A percentile compares a stretch with the other conserved stretches of the same genome.
Evolutionary conservation across 139 green algal genomes (phyloP).

Genomic region (Chlamydomonas sp.): DNA sequence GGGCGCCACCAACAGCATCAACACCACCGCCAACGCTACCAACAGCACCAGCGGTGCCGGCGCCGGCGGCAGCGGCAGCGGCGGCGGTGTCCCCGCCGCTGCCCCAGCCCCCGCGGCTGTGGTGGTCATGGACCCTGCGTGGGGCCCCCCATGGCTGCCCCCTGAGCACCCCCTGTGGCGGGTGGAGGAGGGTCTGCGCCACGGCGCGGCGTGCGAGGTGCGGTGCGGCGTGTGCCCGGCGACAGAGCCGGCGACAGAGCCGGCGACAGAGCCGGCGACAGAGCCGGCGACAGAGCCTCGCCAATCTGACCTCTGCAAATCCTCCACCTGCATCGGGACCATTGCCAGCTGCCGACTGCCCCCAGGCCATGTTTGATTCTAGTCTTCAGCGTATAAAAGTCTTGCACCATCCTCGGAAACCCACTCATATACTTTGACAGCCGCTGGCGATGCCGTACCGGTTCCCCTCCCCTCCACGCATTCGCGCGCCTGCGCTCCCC

Average conservation of each 20-base stretch:
- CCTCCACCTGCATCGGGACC: no score
- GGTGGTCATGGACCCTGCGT: neutral
- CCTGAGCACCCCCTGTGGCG: slow-evolving; percentile 62
- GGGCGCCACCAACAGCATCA: neutral
- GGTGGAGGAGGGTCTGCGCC: slow-evolving; percentile 68
- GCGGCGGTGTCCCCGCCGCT: neutral
- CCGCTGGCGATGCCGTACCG: no score
- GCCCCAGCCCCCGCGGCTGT: neutral
- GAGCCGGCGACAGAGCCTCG: neutral
- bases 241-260: no score
- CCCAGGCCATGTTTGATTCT: no score
- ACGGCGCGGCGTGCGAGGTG: slow-evolving; percentile 60
- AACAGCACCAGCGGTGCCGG: no score
- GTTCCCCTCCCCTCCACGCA: no score
- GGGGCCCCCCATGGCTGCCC: slow-evolving; percentile 50
- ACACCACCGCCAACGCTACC: no score
- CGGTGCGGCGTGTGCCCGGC: neutral
- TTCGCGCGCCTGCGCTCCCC: neutral
- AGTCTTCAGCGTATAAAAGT: no score
- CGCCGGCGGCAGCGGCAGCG: neutral
- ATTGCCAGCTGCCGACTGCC: no score
- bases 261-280: no score
- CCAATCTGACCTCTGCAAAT: neutral
- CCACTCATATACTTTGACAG: no score
- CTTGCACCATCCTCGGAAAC: no score